Base-by-base conservation (phyloP, 164 flowering plant genomes). In the Aristolochia fimbriata region DNA sequence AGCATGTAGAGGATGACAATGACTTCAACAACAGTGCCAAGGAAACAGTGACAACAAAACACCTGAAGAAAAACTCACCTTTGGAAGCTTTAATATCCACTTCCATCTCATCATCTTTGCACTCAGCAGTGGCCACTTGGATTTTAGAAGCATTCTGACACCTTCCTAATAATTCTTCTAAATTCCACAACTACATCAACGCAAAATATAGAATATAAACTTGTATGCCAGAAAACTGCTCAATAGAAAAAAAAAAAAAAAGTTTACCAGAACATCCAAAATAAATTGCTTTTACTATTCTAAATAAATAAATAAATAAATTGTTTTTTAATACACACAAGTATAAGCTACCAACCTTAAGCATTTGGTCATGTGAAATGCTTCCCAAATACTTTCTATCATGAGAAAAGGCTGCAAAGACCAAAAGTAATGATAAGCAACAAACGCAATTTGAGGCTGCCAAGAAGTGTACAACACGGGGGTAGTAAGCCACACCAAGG, bases 381-480 rank as follows among this genome's bases (percentile, higher is more conserved):
- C 99, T 88, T 54, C 97, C 97, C 65, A 91, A 84, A 77, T 67
- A 77, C 74, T 81, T 85, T 70, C 70, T 80, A 71, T 91, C 96
- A 70, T 85, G 87, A 65, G 97, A 93, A 64, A 94, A 91, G 13
- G 97, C 97, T 91, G 70, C 78, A 79, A 10, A 67, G 46, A 69
- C 20, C 65, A 47, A 51, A 4, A 48, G 30, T 22, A 4, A 23
- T 1, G n/a, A 25, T 20, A 17, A 48, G 49, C 55, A 47, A 37
- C 52, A 15, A 10, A 56, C 45, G 17, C 53, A 19, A 47, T 12
- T 11, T 27, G 55, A 31, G 51, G n/a, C n/a, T 43, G 23, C 21
- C 5, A 4, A 31, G 2, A 24, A n/a, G n/a, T n/a, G n/a, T n/a
- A n/a, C n/a, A n/a, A n/a, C n/a, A n/a, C n/a, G 48, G 48, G 21